phyloP scores from a whole-genome alignment of 192 early-diverging fungal genomes.

The Haplosporangium gracile region DNA sequence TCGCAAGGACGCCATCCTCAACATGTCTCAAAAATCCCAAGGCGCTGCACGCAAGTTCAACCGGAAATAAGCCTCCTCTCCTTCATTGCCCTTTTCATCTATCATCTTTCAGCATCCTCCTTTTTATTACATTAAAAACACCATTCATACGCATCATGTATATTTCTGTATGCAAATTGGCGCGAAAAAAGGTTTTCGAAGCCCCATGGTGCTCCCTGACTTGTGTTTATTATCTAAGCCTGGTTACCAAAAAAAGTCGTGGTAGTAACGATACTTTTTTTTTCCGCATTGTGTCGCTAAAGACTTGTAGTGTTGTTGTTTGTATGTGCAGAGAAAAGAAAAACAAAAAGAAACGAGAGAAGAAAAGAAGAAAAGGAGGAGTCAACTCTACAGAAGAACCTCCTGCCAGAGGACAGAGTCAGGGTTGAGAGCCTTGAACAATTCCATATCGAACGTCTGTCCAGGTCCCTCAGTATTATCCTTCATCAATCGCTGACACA shows the following conservation, averaged over 20 bases:
- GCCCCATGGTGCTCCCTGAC: not conserved
- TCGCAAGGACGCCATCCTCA: constrained; percentile 41
- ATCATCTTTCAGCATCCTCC: not conserved
- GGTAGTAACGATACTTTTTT: not conserved
- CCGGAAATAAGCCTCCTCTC: constrained; percentile 25
- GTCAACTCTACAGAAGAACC: constrained; percentile 41
- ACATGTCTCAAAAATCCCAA: constrained; percentile 17
- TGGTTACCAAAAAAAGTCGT: not conserved
- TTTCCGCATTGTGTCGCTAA: not conserved
- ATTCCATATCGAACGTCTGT: constrained; percentile 65
- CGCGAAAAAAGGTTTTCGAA: not conserved
- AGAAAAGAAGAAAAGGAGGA: not conserved
- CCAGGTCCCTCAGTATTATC: constrained; percentile 48
- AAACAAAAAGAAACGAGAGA: not conserved
- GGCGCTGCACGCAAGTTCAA: constrained; percentile 38
- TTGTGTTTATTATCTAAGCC: not conserved
- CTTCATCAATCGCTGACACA: constrained; percentile 70
- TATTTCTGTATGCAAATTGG: not conserved
- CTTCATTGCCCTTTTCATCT: not conserved
- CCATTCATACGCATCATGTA: not conserved
- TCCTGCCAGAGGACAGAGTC: constrained; percentile 71
- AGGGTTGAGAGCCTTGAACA: constrained; percentile 73
- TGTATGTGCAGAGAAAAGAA: not conserved
- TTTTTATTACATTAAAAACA: not conserved
- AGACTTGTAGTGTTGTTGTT: not conserved